Conservation (phyloP, 2,329 filamentous ascomycete species). For the Atkinsonella hypoxylon region DNA sequence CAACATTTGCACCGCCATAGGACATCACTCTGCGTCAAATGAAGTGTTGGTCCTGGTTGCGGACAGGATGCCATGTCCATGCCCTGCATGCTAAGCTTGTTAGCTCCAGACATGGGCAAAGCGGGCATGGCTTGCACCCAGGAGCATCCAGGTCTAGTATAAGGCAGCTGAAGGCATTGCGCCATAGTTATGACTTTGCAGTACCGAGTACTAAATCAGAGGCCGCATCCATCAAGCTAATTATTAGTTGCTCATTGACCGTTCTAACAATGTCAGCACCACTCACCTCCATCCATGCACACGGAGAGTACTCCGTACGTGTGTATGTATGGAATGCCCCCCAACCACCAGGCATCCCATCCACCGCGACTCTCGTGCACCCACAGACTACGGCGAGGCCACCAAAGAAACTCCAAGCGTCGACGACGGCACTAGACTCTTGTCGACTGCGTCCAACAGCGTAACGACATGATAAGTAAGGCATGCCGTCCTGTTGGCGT, state of each 20-base stretch:
- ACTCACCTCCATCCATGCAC: neutral
- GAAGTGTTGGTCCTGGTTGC: too few relatives aligned
- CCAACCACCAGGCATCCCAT: neutral
- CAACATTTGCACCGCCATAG: too few relatives aligned
- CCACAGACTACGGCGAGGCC: neutral
- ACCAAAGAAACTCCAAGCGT: conserved; percentile 1
- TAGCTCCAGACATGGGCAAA: too few relatives aligned
- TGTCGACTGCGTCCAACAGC: neutral
- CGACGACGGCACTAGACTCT: neutral
- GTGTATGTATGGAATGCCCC: neutral
- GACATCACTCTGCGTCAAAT: too few relatives aligned
- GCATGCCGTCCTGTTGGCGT: neutral
- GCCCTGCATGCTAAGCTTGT: neutral
- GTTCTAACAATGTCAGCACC: neutral
- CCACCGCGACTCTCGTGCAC: neutral
- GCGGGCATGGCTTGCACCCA: too few relatives aligned
- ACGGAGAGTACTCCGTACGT: too few relatives aligned
- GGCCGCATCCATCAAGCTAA: neutral
- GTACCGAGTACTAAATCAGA: neutral
- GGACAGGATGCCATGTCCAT: too few relatives aligned
- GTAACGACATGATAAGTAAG: neutral
- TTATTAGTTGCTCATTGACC: neutral
- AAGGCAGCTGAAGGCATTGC: neutral
- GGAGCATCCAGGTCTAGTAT: too few relatives aligned
- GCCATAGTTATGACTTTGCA: neutral